Base-by-base conservation (phyloP, 306 rosid species). In the Cucurbita pepo region DNA sequence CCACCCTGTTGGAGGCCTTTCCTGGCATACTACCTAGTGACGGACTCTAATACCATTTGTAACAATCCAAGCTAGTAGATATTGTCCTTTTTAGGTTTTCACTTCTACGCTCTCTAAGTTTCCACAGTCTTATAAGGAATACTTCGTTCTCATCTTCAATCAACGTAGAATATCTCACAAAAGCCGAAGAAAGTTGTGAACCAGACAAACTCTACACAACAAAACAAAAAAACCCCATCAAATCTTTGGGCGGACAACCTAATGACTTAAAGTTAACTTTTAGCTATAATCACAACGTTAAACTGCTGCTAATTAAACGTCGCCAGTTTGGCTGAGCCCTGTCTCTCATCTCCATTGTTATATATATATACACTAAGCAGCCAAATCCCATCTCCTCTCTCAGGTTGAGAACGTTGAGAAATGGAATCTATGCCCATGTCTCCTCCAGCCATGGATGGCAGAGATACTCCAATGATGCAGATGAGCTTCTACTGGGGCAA, bases 401-500 rank as follows among this genome's bases (percentile, higher is more conserved):
- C 67, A 47, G 74, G 15, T 60, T 56, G 25, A 15, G 9, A 30
- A 30, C 34, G 19, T 16, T 15, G 7, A 40, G 40, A 25, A 18
- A 9, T 71, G 52, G 80, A 81, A 66, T 0, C 59, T 38, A 82
- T 76, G 85, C 30, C 82, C 56, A 74, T 74, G 77, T 19, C 22
- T 41, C 19, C 62, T 18, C 73, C 59, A 13, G 47, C 71, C 59
- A 79, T 76, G 84, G n/a, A 64, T 11, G 40, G 55, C 6, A 69
- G 47, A 56, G 56, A 69, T 1, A 43, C 52, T 82, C 40, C 65
- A 6, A 55, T 14, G 51, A 80, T 66, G 72, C 72, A 66, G 55
- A 86, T 76, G 89, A 87, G 78, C 66, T 85, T 91, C 82, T 87
- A 88, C 8, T 88, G 95, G 97, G 90, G 95, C 14, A 91, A 67